phyloP scores from a whole-genome alignment of 2,329 filamentous ascomycete genomes.

The Aureobasidium sp. region DNA sequence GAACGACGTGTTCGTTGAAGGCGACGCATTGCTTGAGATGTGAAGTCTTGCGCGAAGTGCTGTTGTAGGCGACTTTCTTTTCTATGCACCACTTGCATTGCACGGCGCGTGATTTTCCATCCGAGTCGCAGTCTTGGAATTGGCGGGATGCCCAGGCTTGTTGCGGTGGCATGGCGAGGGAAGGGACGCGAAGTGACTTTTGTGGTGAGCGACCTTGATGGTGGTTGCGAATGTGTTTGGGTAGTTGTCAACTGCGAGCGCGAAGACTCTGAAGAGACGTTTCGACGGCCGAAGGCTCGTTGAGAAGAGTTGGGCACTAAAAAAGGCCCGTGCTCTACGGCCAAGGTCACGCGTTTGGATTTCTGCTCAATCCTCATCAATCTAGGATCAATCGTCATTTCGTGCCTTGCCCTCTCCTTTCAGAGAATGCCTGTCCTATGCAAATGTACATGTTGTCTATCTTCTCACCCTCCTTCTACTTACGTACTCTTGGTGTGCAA shows the following conservation, averaged over 20 bases:
- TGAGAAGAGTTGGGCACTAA: not conserved
- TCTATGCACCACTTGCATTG: slow-evolving; percentile 11
- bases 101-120: slow-evolving; percentile 9
- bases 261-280: not conserved
- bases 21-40: slow-evolving; percentile 9
- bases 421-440: not conserved
- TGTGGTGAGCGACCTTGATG: not conserved
- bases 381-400: not conserved
- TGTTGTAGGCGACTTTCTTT: slow-evolving; percentile 12
- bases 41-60: slow-evolving; percentile 6
- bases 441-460: slow-evolving; percentile 1
- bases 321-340: not conserved
- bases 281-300: not conserved
- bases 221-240: not conserved
- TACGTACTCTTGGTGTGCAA: not conserved
- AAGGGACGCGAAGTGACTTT: not conserved
- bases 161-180: not conserved
- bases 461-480: not conserved
- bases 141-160: slow-evolving; percentile 8
- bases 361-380: not conserved
- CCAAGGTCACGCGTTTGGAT: not conserved
- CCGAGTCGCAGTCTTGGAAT: slow-evolving; percentile 6
- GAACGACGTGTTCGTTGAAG: slow-evolving; percentile 7
- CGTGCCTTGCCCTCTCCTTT: not conserved
- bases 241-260: not conserved